Evolutionary conservation across 2,329 filamentous ascomycete species (phyloP).

Genomic region (Ascochyta koolunga): DNA sequence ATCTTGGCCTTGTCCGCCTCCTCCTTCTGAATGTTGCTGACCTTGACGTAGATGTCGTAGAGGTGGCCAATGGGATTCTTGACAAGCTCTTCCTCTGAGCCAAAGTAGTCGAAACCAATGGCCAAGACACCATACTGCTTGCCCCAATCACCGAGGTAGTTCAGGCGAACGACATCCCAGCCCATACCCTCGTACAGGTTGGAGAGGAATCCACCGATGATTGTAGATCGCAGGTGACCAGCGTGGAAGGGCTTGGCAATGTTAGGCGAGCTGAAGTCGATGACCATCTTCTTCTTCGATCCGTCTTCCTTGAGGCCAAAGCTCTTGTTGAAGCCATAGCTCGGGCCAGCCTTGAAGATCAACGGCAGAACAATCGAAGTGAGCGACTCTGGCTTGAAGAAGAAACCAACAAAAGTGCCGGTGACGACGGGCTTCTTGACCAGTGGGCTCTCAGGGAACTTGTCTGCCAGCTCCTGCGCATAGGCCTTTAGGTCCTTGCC

Average conservation of each 20-base stretch:
- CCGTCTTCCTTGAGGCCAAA: constrained; percentile 65
- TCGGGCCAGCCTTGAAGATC: constrained; percentile 65
- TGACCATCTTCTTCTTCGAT: constrained; percentile 70
- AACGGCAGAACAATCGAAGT: constrained; percentile 70
- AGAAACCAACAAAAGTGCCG: constrained; percentile 78
- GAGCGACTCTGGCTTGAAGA: constrained; percentile 74
- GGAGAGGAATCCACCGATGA: constrained; percentile 74
- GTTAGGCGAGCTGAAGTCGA: constrained; percentile 86
- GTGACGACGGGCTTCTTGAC: constrained; percentile 71
- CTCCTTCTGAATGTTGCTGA: constrained; percentile 66
- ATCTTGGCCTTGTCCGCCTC: constrained; percentile 71
- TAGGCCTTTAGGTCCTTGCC: constrained; percentile 65
- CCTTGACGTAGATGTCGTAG: constrained; percentile 80
- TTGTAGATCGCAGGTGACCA: constrained; percentile 76
- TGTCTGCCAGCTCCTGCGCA: constrained; percentile 60
- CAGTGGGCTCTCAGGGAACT: constrained; percentile 76
- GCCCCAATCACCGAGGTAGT: constrained; percentile 82
- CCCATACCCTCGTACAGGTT: constrained; percentile 72
- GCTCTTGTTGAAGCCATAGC: constrained; percentile 68
- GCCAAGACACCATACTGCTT: constrained; percentile 75
- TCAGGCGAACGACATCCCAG: constrained; percentile 74
- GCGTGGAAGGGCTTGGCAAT: constrained; percentile 84
- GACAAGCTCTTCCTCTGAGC: constrained; percentile 72
- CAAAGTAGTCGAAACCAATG: constrained; percentile 76
- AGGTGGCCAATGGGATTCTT: constrained; percentile 81